Conservation (phyloP, 495 filamentous ascomycete species). For the Talaromyces thailandensis region DNA sequence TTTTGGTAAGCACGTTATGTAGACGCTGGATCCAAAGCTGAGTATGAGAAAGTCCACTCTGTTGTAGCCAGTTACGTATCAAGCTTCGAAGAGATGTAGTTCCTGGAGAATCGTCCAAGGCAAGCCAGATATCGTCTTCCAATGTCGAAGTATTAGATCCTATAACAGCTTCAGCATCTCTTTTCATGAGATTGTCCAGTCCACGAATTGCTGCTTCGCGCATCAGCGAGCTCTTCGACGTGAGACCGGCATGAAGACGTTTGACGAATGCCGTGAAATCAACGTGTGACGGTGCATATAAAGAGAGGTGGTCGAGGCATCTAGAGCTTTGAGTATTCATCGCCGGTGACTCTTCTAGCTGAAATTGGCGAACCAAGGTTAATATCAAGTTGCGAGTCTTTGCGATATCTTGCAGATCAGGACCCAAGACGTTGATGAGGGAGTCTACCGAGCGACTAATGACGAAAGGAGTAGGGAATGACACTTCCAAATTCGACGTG, state of each 20-base stretch:
- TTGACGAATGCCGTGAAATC: conserved; percentile 77
- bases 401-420: conserved; percentile 87
- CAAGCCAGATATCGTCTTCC: conserved; percentile 87
- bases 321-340: conserved; percentile 68
- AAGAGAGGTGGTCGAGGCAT: conserved; percentile 82
- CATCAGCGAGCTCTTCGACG: conserved; percentile 55
- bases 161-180: conserved; percentile 73
- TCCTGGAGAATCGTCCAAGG: conserved; percentile 65
- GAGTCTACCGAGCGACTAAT: conserved; percentile 89
- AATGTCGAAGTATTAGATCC: conserved; percentile 61
- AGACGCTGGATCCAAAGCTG: conserved; percentile 78
- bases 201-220: conserved; percentile 78
- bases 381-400: conserved; percentile 88
- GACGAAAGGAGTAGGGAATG: conserved; percentile 68
- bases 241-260: conserved; percentile 66
- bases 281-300: conserved; percentile 84
- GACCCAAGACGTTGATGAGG: conserved; percentile 89
- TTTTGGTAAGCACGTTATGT: conserved; percentile 83
- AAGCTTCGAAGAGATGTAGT: conserved; percentile 73
- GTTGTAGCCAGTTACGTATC: conserved; percentile 82
- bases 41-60: conserved; percentile 71
- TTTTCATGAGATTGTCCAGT: conserved; percentile 89
- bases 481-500: conserved; percentile 82
- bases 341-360: conserved; percentile 64
- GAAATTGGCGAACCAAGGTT: conserved; percentile 75